phyloP scores from a whole-genome alignment of 1,139 yeast species.

The Oligophagozyma castellii region DNA sequence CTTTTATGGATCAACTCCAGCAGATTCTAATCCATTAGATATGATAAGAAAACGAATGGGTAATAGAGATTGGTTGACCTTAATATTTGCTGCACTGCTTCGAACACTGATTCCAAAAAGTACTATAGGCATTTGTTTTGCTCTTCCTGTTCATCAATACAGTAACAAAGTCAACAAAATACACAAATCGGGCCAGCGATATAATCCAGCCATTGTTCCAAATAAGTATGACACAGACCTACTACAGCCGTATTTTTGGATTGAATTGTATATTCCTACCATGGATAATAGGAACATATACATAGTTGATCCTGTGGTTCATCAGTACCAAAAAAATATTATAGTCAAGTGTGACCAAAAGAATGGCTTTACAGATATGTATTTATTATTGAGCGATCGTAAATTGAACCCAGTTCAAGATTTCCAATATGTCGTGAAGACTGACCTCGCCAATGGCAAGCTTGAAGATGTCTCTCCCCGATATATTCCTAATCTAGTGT shows the following conservation, averaged over 20 bases:
- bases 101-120: conserved; percentile 7
- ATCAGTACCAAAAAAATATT: conserved; percentile 9
- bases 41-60: conserved; percentile 14
- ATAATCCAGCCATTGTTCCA: conserved; percentile 9
- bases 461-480: conserved; percentile 15
- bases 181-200: conserved; percentile 2
- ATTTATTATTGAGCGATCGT: conserved; percentile 5
- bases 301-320: conserved; percentile 16
- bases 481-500: conserved; percentile 11
- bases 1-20: conserved; percentile 3
- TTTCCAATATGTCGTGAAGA: conserved; percentile 10
- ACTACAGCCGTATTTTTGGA: conserved; percentile 17
- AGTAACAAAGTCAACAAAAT: conserved; percentile 4
- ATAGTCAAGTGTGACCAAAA: conserved; percentile 6
- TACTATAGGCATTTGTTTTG: conserved; percentile 11
- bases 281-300: conserved; percentile 5
- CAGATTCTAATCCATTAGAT: conserved; percentile 7
- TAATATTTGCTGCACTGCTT: conserved; percentile 13
- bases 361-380: conserved; percentile 7
- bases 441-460: conserved; percentile 5
- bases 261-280: conserved; percentile 9
- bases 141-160: conserved; percentile 13
- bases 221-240: conserved; percentile 17
- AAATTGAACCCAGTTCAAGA: conserved; percentile 7
- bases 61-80: conserved; percentile 12